Percentiles rank a stretch among this genome's conserved stretches.
phyloP scores from a whole-genome alignment of 169 alveolate genomes.

The Cryptosporidium sp. region DNA sequence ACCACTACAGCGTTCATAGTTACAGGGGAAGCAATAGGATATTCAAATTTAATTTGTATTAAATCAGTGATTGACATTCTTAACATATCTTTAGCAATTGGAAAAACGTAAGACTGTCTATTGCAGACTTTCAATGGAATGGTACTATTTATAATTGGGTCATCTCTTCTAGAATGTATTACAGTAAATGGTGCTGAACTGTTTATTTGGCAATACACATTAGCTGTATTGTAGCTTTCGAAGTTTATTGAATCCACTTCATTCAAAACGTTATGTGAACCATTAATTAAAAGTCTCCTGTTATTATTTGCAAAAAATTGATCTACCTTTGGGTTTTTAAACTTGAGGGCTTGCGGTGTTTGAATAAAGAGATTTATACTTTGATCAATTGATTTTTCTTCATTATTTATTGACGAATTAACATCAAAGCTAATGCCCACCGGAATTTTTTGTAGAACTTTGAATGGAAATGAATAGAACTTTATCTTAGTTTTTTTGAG shows the following conservation, averaged over 20 bases:
- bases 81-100: constrained; percentile 3
- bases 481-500: neutral
- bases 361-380: constrained; percentile 9
- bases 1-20: neutral
- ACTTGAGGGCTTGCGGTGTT: constrained; percentile 29
- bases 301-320: neutral
- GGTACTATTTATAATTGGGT: neutral
- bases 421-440: constrained; percentile 41
- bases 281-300: neutral
- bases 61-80: constrained; percentile 19
- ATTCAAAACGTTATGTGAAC: neutral
- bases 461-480: constrained; percentile 9
- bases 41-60: neutral
- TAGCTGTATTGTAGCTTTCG: neutral
- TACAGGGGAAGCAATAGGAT: constrained; percentile 49
- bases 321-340: neutral
- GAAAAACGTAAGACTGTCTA: constrained; percentile 31
- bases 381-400: neutral
- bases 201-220: neutral
- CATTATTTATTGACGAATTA: neutral
- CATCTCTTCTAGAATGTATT: neutral
- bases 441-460: constrained; percentile 17
- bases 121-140: neutral
- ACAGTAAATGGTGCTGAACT: neutral
- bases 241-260: constrained; percentile 17